Evolutionary conservation across 805 yeast genomes (phyloP), one percentile per base, ranked within the genome.

Genomic region (Clavispora vitiphila): DNA sequence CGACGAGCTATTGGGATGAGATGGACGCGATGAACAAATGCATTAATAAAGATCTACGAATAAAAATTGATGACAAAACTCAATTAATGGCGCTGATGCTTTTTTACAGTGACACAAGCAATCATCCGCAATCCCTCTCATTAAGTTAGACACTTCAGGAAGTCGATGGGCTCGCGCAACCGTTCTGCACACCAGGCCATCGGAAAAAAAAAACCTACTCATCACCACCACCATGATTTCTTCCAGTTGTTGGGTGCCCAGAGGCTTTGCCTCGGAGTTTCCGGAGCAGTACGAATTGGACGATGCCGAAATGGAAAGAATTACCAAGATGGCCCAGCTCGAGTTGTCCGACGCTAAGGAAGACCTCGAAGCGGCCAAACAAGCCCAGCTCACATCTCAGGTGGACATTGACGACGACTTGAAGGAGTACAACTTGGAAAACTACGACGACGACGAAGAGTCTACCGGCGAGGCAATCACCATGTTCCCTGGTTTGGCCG

Each of bases 161-260:
- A n/a, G n/a, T n/a, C n/a, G n/a, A n/a, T n/a, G n/a, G n/a, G n/a
- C 20, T 19, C 32, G 32, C 19, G 32, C 32, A 29, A 26, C 16
- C 32, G 23, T 20, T 15, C 19, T 34, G 37, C 37, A 22, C 37
- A 34, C 26, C 35, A 19, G 24, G 35, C 35, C 24, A 32, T 21
- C 35, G 24, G 24, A 19, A 19, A 32, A 21, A 32, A 32, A 32
- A 32, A 21, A 32, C 26, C 32, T 8, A n/a, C 20, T 34, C 37
- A 23, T 34, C 32, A 29, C 32, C 38, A 19, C 16, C 42, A 51
- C 8, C 35, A 89, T 90, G 96, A 83, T 91, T 49, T 88, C 99
- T 30, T 84, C 97, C 21, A 81, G 93, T 37, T 71, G 82, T 39
- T 93, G 99, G 98, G 96, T 91, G 19, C 97, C 98, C 38, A 79